Evolutionary conservation across 306 rosid species (phyloP), one percentile per base, ranked within the genome.

Genomic region (Pterocarpus santalinus): DNA sequence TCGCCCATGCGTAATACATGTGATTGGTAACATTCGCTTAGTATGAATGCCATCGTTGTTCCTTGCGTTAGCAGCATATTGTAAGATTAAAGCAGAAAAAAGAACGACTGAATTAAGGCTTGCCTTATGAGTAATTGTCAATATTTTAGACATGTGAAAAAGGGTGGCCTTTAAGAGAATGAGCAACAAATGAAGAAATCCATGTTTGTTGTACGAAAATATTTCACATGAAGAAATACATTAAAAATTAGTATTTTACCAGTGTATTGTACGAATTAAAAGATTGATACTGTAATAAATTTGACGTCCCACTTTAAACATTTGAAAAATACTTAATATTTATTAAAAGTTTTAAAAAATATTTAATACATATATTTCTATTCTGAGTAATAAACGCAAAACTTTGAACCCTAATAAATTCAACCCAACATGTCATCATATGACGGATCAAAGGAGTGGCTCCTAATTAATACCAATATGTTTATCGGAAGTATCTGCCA

Each of bases 61-160:
- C 43, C 57, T 68, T 43, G 56, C 56, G 16, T 43, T 67, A 17
- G 56, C 73, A 28, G 56, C 53, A 47, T 67, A 8, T 4, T 17
- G 36, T 22, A 41, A 66, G 53, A 41, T 65, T 65, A 36, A 65
- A 38, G n/a, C 14, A 8, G 34, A 16, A 43, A 67, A 30, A 22
- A 28, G 30, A 55, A 55, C 28, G 17, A 15, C 32, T n/a, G 33
- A 43, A 2, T 17, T 68, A n/a, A 66, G 16, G 14, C 8, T 39
- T 66, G 33, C 22, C 1, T 22, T 39, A 66, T 16, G 32, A 16
- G 2, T 66, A 39, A 39, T 66, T 39, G 51, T 41, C 52, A 39
- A 66, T n/a, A 39, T 66, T 66, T 66, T 51, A n/a, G 72, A 39
- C 52, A 66, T 16, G 72, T 66, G 72, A 38, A 66, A 65, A 38